phyloP scores from a whole-genome alignment of 2,329 filamentous ascomycete species.

The Exutisphaerella laricina region DNA sequence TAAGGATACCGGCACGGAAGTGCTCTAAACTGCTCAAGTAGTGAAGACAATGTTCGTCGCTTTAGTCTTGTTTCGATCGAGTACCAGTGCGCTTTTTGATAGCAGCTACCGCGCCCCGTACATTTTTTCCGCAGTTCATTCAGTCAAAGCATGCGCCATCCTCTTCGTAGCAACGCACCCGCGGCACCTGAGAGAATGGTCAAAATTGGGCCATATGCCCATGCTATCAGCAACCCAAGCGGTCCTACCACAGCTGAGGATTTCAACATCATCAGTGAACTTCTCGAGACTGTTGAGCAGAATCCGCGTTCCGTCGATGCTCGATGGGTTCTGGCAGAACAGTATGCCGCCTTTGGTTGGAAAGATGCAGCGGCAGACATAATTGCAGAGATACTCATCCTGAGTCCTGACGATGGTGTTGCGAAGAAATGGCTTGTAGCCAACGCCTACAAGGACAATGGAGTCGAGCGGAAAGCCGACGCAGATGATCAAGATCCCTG shows the following conservation, averaged over 20 bases:
- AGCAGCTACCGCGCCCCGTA: no score
- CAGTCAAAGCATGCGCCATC: neutral
- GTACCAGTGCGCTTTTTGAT: no score
- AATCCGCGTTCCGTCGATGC: constrained; percentile 6
- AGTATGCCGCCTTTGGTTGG: constrained; percentile 8
- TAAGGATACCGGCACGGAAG: no score
- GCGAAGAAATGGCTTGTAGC: constrained; percentile 1
- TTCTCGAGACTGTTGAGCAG: constrained; percentile 6
- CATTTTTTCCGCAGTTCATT: no score
- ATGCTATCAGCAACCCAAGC: neutral
- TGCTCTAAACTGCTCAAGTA: no score
- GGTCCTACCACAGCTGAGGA: neutral
- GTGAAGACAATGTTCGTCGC: no score
- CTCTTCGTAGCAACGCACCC: neutral
- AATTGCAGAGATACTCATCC: neutral
- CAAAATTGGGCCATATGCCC: neutral
- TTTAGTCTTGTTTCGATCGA: no score
- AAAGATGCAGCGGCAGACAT: constrained; percentile 1
- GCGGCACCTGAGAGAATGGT: neutral
- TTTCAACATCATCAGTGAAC: neutral
- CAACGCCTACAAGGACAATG: neutral
- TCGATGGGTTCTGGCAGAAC: constrained; percentile 6
- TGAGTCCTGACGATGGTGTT: constrained; percentile 1
- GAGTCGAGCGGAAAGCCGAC: neutral
- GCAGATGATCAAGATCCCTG: neutral